phyloP scores from a whole-genome alignment of 192 early-diverging fungal genomes.

The Dispira simplex region DNA sequence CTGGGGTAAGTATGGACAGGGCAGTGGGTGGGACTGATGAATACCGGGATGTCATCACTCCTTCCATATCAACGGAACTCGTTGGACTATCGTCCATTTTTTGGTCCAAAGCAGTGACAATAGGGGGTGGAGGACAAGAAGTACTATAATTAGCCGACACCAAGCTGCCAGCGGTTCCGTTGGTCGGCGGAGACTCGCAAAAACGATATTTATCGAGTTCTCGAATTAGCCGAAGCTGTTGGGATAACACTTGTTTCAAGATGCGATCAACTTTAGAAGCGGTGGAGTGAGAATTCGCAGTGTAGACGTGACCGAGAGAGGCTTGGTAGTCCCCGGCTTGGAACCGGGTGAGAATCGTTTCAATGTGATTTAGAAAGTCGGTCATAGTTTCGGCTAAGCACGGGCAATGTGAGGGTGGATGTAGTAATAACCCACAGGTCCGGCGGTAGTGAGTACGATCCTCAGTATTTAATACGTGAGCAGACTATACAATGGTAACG shows the following conservation, averaged over 20 bases:
- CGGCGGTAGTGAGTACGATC: too few relatives aligned
- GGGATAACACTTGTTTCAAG: background rate
- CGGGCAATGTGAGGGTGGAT: too few relatives aligned
- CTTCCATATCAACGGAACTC: too few relatives aligned
- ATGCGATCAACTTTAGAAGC: background rate
- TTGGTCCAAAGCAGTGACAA: background rate
- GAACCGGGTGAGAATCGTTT: slow-evolving; percentile 6
- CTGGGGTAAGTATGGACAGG: background rate
- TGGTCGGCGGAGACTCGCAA: background rate
- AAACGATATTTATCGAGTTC: background rate
- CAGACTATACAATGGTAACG: too few relatives aligned
- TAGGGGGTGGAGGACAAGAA: background rate
- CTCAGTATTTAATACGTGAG: too few relatives aligned
- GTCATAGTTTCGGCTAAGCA: background rate
- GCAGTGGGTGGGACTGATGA: too few relatives aligned
- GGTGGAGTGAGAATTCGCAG: background rate
- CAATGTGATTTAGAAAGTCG: slow-evolving; percentile 3
- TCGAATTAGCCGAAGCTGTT: background rate
- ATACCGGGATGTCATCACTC: too few relatives aligned
- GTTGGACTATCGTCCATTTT: too few relatives aligned
- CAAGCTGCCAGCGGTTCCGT: background rate
- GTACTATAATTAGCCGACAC: background rate
- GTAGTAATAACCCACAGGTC: too few relatives aligned
- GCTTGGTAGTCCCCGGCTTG: slow-evolving; percentile 4
- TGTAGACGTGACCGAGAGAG: background rate